Evolutionary conservation across 1,139 yeast species (phyloP).

Genomic region (Maudiozyma humilis): DNA sequence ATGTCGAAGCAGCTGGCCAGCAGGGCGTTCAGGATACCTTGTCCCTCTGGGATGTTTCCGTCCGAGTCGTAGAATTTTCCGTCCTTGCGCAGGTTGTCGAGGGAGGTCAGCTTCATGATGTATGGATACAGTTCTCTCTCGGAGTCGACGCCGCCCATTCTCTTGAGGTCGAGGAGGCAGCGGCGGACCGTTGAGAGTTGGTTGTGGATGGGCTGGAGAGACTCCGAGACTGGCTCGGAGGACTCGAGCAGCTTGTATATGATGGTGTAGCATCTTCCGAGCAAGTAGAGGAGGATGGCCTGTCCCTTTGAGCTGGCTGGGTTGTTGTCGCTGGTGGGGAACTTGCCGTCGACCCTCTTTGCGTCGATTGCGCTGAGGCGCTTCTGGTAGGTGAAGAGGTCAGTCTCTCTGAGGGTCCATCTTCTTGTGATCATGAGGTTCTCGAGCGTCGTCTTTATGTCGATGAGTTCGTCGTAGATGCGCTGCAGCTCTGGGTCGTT

Average conservation of each 20-base stretch:
- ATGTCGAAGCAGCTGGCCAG: slow-evolving; percentile 93
- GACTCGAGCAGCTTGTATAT: slow-evolving; percentile 83
- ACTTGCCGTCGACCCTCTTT: slow-evolving; percentile 50
- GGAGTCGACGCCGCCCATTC: slow-evolving; percentile 84
- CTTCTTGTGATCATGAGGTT: slow-evolving; percentile 81
- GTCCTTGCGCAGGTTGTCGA: slow-evolving; percentile 77
- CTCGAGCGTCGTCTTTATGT: slow-evolving; percentile 65
- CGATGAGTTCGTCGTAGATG: slow-evolving; percentile 47
- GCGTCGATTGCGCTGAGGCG: slow-evolving; percentile 65
- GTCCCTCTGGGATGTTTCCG: slow-evolving; percentile 91
- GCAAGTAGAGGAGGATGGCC: slow-evolving; percentile 61
- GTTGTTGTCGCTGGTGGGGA: slow-evolving; percentile 32
- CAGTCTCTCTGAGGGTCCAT: slow-evolving; percentile 96
- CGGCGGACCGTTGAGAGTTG: slow-evolving; percentile 85
- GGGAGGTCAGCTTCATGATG: slow-evolving; percentile 84
- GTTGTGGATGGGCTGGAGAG: slow-evolving; percentile 85
- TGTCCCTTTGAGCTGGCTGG: slow-evolving; percentile 40
- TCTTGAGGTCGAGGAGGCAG: slow-evolving; percentile 77
- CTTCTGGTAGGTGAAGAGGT: slow-evolving; percentile 74
- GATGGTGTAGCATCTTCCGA: slow-evolving; percentile 83
- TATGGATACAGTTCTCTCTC: slow-evolving; percentile 88
- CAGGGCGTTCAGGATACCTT: slow-evolving; percentile 82
- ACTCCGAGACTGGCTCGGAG: slow-evolving; percentile 90
- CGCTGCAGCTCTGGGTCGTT: slow-evolving; percentile 46
- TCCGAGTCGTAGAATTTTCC: slow-evolving; percentile 80